Conservation (phyloP, 805 yeast genomes). For the Komagataella populi region DNA sequence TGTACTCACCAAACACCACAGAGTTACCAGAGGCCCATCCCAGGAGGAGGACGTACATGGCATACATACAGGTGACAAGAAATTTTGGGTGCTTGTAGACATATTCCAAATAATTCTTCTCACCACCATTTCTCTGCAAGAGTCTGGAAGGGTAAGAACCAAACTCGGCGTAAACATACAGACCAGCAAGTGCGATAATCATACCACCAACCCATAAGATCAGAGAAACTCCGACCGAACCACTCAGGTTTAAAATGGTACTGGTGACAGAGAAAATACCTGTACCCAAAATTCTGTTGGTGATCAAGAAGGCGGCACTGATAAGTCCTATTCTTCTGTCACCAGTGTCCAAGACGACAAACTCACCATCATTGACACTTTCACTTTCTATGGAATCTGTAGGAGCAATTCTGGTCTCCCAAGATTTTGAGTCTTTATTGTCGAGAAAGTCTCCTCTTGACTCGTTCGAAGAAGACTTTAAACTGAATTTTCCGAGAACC, state of each 20-base stretch:
- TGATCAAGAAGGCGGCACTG: constrained; percentile 44
- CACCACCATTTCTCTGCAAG: constrained; percentile 62
- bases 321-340: not conserved
- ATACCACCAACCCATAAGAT: constrained; percentile 29
- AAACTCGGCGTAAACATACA: constrained; percentile 25
- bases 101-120: constrained; percentile 67
- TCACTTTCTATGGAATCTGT: not conserved
- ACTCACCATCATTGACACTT: not conserved
- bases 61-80: constrained; percentile 51
- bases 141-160: constrained; percentile 23
- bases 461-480: not conserved
- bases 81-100: constrained; percentile 57
- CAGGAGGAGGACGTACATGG: constrained; percentile 57
- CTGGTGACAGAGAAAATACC: constrained; percentile 68
- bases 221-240: constrained; percentile 28
- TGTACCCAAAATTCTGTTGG: constrained; percentile 64
- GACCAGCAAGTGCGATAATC: constrained; percentile 22
- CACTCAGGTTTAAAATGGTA: constrained; percentile 32
- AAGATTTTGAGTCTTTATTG: not conserved
- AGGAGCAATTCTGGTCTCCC: not conserved
- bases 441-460: not conserved
- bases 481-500: not conserved
- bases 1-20: constrained; percentile 66
- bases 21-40: constrained; percentile 87
- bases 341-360: not conserved